Percentiles rank a stretch among this genome's conserved stretches.
Evolutionary conservation across 2,329 filamentous ascomycete species (phyloP).

Genomic region (Capronia epimyces): DNA sequence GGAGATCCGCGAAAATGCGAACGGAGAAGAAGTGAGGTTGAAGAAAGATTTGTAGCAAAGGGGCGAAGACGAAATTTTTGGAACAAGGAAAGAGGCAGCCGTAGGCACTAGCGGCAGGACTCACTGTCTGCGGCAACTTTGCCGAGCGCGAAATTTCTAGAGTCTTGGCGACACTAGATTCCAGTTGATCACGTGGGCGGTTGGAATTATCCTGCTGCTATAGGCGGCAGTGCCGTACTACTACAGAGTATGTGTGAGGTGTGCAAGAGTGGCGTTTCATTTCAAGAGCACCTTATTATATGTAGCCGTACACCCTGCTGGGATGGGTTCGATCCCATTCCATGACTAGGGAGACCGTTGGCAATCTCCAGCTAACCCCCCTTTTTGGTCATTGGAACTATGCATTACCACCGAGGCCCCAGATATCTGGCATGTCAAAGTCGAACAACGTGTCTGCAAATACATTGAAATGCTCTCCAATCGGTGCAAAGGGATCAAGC

Average conservation of each 20-base stretch:
- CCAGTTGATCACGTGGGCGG: background rate
- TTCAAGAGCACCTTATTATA: too few relatives aligned
- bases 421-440: constrained; percentile 25
- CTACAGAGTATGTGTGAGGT: too few relatives aligned
- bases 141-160: constrained; percentile 6
- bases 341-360: too few relatives aligned
- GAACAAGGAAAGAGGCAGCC: constrained; percentile 4
- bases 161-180: constrained; percentile 1
- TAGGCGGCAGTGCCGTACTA: too few relatives aligned
- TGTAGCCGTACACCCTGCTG: too few relatives aligned
- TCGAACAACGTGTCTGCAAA: constrained; percentile 23
- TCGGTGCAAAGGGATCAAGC: constrained; percentile 16
- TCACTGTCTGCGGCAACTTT: constrained; percentile 1
- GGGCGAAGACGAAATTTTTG: constrained; percentile 18
- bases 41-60: constrained; percentile 8
- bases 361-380: too few relatives aligned
- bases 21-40: constrained; percentile 8
- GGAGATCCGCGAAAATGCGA: constrained; percentile 8
- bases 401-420: constrained; percentile 10
- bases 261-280: too few relatives aligned
- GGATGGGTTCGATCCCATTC: too few relatives aligned
- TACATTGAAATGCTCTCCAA: constrained; percentile 14
- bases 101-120: constrained; percentile 4
- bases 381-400: constrained; percentile 2
- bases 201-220: background rate